phyloP scores from a whole-genome alignment of 495 filamentous ascomycete species.

The Podospora comata region DNA sequence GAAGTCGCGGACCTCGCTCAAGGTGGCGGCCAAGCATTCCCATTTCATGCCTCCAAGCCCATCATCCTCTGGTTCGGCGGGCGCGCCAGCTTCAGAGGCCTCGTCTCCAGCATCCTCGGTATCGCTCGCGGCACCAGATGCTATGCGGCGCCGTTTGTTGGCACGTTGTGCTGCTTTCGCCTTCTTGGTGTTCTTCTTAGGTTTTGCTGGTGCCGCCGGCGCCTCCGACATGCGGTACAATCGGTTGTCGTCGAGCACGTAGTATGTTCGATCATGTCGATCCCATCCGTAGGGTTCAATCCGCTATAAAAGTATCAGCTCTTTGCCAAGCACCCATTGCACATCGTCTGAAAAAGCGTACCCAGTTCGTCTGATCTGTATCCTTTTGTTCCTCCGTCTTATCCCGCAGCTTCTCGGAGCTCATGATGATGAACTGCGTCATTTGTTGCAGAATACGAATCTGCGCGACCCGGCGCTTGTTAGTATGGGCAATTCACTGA shows the following conservation, averaged over 20 bases:
- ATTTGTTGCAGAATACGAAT: slow-evolving; percentile 87
- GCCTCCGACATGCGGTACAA: slow-evolving; percentile 81
- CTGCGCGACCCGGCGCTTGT: slow-evolving; percentile 27
- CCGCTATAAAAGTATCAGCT: slow-evolving; percentile 55
- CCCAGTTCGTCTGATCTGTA: slow-evolving; percentile 79
- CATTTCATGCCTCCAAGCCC: slow-evolving; percentile 72
- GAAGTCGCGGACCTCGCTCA: slow-evolving; percentile 72
- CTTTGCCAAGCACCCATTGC: not conserved
- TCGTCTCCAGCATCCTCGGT: slow-evolving; percentile 56
- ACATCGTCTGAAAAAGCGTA: slow-evolving; percentile 41
- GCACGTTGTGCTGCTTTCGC: slow-evolving; percentile 62
- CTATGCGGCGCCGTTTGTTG: slow-evolving; percentile 68
- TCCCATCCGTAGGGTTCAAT: slow-evolving; percentile 93
- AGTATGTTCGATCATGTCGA: slow-evolving; percentile 75
- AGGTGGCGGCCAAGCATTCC: slow-evolving; percentile 83
- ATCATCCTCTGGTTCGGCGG: slow-evolving; percentile 51
- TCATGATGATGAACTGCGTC: slow-evolving; percentile 84
- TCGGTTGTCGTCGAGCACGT: slow-evolving; percentile 89
- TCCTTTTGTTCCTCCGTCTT: slow-evolving; percentile 81
- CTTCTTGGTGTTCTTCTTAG: slow-evolving; percentile 75
- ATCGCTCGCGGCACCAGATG: slow-evolving; percentile 49
- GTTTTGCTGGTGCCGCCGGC: slow-evolving; percentile 56
- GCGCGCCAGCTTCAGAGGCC: slow-evolving; percentile 30
- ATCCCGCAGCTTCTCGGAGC: slow-evolving; percentile 79
- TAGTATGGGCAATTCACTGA: not conserved